phyloP scores from a whole-genome alignment of 768 basidiomycete genomes.

The Artomyces pyxidatus region DNA sequence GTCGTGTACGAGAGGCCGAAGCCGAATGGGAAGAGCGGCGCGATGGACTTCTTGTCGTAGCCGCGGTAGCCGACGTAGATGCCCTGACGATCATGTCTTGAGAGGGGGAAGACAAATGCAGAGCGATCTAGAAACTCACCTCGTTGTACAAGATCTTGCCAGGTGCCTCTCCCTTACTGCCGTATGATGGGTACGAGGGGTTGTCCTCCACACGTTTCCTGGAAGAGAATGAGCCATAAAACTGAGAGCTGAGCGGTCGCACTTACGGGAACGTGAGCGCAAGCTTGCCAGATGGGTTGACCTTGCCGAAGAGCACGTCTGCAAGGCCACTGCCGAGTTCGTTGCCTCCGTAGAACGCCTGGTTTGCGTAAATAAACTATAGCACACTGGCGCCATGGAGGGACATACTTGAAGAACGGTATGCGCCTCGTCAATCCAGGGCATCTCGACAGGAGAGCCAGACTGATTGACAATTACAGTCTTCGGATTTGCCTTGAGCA shows the following conservation, averaged over 20 bases:
- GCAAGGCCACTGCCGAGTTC: constrained; percentile 50
- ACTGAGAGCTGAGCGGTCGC: not conserved
- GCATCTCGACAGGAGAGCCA: constrained; percentile 45
- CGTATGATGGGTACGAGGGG: constrained; percentile 39
- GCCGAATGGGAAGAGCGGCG: constrained; percentile 48
- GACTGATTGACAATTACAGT: constrained; percentile 53
- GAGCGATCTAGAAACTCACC: constrained; percentile 20
- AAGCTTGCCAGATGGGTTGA: constrained; percentile 51
- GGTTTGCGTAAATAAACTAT: not conserved
- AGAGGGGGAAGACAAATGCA: constrained; percentile 16
- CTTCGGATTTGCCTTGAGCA: constrained; percentile 43
- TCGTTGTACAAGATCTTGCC: constrained; percentile 42
- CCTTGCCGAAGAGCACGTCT: constrained; percentile 52
- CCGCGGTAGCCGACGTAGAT: constrained; percentile 47
- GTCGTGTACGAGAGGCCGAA: constrained; percentile 53
- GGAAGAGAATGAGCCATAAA: not conserved
- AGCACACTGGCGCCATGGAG: constrained; percentile 8
- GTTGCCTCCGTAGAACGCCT: constrained; percentile 49
- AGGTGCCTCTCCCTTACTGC: constrained; percentile 33
- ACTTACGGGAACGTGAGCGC: constrained; percentile 46
- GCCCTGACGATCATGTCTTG: constrained; percentile 22
- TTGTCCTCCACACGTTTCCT: constrained; percentile 45
- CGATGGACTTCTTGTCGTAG: constrained; percentile 36
- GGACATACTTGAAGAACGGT: constrained; percentile 32
- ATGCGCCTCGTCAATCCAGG: constrained; percentile 38